Evolutionary conservation across 75 land plant species (phyloP), one percentile per base, ranked within the genome.

Genomic region (Cupressus sempervirens): DNA sequence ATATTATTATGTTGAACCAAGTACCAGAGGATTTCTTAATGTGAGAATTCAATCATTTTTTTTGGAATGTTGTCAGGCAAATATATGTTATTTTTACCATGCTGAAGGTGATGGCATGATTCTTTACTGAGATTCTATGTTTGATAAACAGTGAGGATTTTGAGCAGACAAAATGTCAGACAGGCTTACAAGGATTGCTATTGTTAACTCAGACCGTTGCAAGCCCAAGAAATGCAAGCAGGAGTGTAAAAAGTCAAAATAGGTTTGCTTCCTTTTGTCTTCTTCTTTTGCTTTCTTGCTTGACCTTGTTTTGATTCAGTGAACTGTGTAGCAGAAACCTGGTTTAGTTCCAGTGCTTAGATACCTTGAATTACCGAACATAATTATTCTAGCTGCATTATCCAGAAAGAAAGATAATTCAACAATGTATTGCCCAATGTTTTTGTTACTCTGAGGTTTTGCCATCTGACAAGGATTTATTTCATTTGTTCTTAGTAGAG

Each of bases 221-320:
- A 97, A 97, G 90, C 99, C 99, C 38, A 97, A 97, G 89, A 97
- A 97, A 80, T 97, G 99, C 83, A 93, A 96, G 3, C 99, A 96
- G 93, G 98, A 97, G 79, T 97, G 99, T 89, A 97, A 97, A 87
- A 97, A 97, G 90, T 96, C n/a, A 97, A 92, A 85, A 97, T 98
- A 85, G 99, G 99, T 92, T n/a, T 3, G 88, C n/a, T 43, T n/a
- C n/a, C n/a, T n/a, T n/a, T 62, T 62, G n/a, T 26, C 26, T 62
- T 29, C 7, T 26, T 62, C 7, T 62, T 7, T n/a, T 11, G 86
- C n/a, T 43, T 76, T 50, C 56, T 62, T 62, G 67, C 7, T 62
- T 62, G n/a, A 62, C 67, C 26, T 62, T 7, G 8, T 62, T 62
- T 23, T 62, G 26, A 7, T 62, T 62, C 26, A 62, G 7, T 62